Evolutionary conservation across 345 rosid species (phyloP).

Genomic region (Physaria fendleri): DNA sequence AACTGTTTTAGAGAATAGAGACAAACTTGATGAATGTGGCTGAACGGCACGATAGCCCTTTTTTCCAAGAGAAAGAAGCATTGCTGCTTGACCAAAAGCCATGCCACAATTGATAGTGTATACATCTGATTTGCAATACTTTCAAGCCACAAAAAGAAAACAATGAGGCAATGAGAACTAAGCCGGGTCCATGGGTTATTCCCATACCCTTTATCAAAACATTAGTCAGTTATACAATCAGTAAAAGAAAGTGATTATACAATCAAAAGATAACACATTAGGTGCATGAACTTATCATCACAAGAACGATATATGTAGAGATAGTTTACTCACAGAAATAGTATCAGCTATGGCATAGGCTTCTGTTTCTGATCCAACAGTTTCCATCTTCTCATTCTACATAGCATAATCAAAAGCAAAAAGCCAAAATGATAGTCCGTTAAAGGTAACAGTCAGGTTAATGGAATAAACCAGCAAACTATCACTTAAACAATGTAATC

Average conservation of each 20-base stretch:
- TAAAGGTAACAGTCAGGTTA: neutral
- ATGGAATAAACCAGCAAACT: neutral
- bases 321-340: constrained; percentile 53
- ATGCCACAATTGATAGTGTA: constrained; percentile 75
- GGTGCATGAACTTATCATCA: neutral
- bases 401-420: constrained; percentile 13
- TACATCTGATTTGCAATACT: constrained; percentile 66
- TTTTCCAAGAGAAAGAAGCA: constrained; percentile 79
- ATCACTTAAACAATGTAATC: neutral
- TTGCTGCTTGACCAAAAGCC: constrained; percentile 96
- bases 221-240: neutral
- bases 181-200: neutral
- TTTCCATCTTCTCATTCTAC: constrained; percentile 79
- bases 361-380: constrained; percentile 88
- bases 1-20: constrained; percentile 8
- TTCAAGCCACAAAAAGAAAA: constrained; percentile 14
- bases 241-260: neutral
- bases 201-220: neutral
- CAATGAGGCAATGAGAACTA: neutral
- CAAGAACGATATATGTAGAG: neutral
- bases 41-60: constrained; percentile 70
- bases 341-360: constrained; percentile 87
- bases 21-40: constrained; percentile 70
- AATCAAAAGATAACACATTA: neutral
- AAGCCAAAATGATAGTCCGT: neutral